These are phyloP conservation scores for Russula sp. DNA, from an alignment of 768 basidiomycete species.

Conservation along the genomic window DNA sequence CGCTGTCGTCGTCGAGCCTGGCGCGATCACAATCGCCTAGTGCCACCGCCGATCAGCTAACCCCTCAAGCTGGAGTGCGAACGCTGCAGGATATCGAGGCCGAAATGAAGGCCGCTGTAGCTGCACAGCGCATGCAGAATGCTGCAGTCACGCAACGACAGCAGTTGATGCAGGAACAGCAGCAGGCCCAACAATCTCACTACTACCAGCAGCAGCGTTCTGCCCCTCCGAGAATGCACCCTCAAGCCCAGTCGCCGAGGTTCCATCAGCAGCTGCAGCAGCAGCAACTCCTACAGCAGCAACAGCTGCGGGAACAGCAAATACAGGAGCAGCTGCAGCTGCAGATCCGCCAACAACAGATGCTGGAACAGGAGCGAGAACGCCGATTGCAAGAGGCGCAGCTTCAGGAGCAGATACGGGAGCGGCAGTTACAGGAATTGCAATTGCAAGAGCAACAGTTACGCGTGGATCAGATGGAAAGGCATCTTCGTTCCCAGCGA, in stretches of 20 bases:
- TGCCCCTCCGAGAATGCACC: slow-evolving; percentile 69
- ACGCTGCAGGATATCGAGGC: slow-evolving; percentile 80
- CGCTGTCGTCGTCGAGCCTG: slow-evolving; percentile 21
- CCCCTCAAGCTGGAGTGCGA: slow-evolving; percentile 28
- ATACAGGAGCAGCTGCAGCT: slow-evolving; percentile 30
- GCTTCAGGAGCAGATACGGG: slow-evolving; percentile 47
- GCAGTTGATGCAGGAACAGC: slow-evolving; percentile 30
- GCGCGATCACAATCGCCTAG: slow-evolving; percentile 13
- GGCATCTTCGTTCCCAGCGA: slow-evolving; percentile 21
- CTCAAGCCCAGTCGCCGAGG: slow-evolving; percentile 70
- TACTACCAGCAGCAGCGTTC: slow-evolving; percentile 42
- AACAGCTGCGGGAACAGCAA: slow-evolving; percentile 55
- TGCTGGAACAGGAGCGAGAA: slow-evolving; percentile 59
- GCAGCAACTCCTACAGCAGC: slow-evolving; percentile 54
- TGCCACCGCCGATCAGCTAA: slow-evolving; percentile 29
- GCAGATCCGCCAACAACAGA: slow-evolving; percentile 30
- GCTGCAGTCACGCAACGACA: slow-evolving; percentile 35
- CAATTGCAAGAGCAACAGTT: slow-evolving; percentile 27
- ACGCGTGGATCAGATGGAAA: slow-evolving; percentile 22
- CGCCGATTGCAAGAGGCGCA: slow-evolving; percentile 60
- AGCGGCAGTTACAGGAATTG: slow-evolving; percentile 29
- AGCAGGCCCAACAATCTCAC: slow-evolving; percentile 33
- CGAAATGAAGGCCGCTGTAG: slow-evolving; percentile 65
- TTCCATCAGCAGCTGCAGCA: slow-evolving; percentile 74
- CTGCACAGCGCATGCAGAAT: slow-evolving; percentile 27